phyloP scores from a whole-genome alignment of 2,329 filamentous ascomycete genomes.

The Byssothecium circinans region DNA sequence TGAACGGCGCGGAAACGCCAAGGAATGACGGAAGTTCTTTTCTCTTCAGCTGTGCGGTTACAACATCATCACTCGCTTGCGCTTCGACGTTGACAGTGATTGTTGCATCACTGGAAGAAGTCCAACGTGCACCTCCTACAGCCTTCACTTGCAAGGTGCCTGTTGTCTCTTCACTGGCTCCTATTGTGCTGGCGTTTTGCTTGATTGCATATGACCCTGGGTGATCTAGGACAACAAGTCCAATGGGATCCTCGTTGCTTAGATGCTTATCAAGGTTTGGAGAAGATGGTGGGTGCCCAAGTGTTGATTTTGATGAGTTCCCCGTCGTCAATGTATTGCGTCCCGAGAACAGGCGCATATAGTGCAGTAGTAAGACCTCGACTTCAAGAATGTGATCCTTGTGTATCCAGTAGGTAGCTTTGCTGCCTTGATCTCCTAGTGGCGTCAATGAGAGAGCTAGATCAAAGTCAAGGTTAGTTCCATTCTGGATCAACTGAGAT shows the following conservation, averaged over 20 bases:
- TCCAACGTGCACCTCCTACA: conserved; percentile 40
- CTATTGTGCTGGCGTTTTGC: conserved; percentile 50
- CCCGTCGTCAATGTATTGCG: conserved; percentile 18
- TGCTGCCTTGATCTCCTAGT: conserved; percentile 48
- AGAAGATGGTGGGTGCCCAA: conserved; percentile 30
- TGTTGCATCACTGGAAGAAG: conserved; percentile 35
- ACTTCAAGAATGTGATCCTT: conserved; percentile 57
- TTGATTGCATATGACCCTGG: conserved; percentile 49
- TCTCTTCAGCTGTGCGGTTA: conserved; percentile 42
- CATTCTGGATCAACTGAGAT: conserved; percentile 43
- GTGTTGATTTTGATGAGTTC: conserved; percentile 24
- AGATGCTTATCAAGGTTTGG: conserved; percentile 26
- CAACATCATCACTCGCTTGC: conserved; percentile 16
- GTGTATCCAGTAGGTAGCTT: conserved; percentile 58
- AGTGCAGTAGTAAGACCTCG: conserved; percentile 55
- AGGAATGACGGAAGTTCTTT: conserved; percentile 48
- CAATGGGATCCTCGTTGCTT: conserved; percentile 42
- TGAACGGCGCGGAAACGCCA: conserved; percentile 26
- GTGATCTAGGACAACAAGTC: conserved; percentile 52
- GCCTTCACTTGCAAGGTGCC: conserved; percentile 36
- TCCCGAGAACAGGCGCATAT: conserved; percentile 47
- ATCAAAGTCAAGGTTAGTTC: conserved; percentile 53
- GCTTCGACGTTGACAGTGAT: conserved; percentile 25
- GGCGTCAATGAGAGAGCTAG: conserved; percentile 51
- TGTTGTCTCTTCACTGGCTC: conserved; percentile 41